Evolutionary conservation across 305 asterid genomes (phyloP).

Genomic region (Ilex paraguariensis): DNA sequence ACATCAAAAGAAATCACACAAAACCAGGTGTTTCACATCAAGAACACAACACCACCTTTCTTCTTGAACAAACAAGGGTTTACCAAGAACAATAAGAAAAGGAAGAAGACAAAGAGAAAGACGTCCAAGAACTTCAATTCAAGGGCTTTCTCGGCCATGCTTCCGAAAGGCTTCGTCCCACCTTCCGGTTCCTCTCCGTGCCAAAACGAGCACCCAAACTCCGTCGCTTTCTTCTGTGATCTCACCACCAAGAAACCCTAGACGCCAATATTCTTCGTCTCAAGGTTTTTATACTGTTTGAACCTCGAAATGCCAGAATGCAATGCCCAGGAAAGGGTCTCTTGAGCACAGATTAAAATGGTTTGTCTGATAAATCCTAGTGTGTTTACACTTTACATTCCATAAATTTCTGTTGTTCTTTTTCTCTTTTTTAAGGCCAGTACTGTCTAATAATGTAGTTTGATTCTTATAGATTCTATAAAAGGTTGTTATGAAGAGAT

Average conservation of each 20-base stretch:
- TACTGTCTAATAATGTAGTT: too few species aligned
- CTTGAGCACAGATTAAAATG: too few species aligned
- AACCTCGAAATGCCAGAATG: too few species aligned
- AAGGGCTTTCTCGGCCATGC: conserved; percentile 54
- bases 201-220: conserved; percentile 53
- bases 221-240: conserved; percentile 53
- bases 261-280: neutral
- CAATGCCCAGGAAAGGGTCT: too few species aligned
- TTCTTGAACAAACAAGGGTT: conserved; percentile 4
- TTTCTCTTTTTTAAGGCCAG: too few species aligned
- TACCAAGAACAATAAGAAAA: neutral
- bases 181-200: conserved; percentile 79
- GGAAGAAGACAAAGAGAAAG: conserved; percentile 4
- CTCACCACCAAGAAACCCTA: conserved; percentile 23
- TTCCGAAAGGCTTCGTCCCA: conserved; percentile 73
- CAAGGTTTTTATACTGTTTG: too few species aligned
- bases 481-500: too few species aligned
- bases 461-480: too few species aligned
- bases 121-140: conserved; percentile 16
- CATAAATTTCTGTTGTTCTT: too few species aligned
- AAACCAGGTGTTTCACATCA: conserved; percentile 16
- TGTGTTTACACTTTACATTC: too few species aligned
- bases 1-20: neutral
- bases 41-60: conserved; percentile 11
- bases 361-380: too few species aligned